phyloP scores from a whole-genome alignment of 73 alveolate species.

The Halteria grandinella region DNA sequence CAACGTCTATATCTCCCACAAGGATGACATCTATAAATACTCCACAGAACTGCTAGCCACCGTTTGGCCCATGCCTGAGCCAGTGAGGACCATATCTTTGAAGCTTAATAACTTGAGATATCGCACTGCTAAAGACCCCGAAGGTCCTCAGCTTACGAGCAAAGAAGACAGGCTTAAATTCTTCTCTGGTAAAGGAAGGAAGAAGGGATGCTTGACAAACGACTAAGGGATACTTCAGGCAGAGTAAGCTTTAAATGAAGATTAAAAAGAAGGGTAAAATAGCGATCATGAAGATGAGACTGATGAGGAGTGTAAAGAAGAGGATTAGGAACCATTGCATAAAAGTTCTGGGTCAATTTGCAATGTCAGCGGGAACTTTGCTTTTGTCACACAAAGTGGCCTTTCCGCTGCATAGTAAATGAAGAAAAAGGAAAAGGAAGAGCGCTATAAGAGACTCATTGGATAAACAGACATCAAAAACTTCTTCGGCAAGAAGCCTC shows the following conservation, averaged over 20 bases:
- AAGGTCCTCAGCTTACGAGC: neutral
- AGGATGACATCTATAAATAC: slow-evolving; percentile 22
- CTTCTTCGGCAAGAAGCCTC: neutral
- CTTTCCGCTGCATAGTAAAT: neutral
- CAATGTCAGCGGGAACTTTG: neutral
- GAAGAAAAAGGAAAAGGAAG: slow-evolving; percentile 29
- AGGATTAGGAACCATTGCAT: too few species aligned
- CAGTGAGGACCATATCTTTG: slow-evolving; percentile 14
- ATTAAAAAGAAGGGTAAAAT: too few species aligned
- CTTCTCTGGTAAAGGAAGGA: slow-evolving; percentile 25
- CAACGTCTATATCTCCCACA: neutral
- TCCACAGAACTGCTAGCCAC: slow-evolving; percentile 10
- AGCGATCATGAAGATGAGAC: too few species aligned
- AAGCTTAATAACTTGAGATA: slow-evolving; percentile 20
- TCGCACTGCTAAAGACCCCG: slow-evolving; percentile 14
- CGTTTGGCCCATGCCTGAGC: slow-evolving; percentile 58
- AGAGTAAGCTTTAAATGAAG: neutral
- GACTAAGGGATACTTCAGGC: neutral
- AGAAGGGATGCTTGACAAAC: slow-evolving; percentile 23
- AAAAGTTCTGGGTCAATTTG: neutral
- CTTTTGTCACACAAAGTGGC: neutral
- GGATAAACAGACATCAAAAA: slow-evolving; percentile 28
- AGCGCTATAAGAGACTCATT: slow-evolving; percentile 21
- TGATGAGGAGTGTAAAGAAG: too few species aligned
- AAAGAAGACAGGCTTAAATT: neutral